phyloP scores from a whole-genome alignment of 352 stramenopile species.

The Salisapilia sapeloensis region DNA sequence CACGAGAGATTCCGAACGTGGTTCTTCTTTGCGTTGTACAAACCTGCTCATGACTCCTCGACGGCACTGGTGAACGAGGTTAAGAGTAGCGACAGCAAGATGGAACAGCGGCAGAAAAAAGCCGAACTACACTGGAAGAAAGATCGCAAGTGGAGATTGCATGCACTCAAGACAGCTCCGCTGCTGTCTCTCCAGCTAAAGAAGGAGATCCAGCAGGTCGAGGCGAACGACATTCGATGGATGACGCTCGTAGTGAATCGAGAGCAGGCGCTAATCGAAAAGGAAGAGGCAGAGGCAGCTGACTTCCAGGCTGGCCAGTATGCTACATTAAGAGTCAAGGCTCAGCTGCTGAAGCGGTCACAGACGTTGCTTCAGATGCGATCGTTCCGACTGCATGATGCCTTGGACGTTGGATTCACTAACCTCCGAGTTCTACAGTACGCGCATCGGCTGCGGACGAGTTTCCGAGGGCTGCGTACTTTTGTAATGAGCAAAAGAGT shows the following conservation, averaged over 20 bases:
- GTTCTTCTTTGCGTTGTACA: slow-evolving; percentile 17
- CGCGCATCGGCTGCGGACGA: slow-evolving; percentile 18
- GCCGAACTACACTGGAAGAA: slow-evolving; percentile 20
- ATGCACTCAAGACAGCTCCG: slow-evolving; percentile 20
- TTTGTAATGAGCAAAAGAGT: slow-evolving; percentile 30
- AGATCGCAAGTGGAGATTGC: slow-evolving; percentile 27
- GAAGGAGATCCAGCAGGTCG: slow-evolving; percentile 13
- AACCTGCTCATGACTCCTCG: slow-evolving; percentile 1
- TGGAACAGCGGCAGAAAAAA: not conserved
- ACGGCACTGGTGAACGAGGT: not conserved
- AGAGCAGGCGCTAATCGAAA: slow-evolving; percentile 16
- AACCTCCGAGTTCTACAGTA: slow-evolving; percentile 25
- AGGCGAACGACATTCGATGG: slow-evolving; percentile 12
- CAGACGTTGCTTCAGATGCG: slow-evolving; percentile 29
- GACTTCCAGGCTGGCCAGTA: slow-evolving; percentile 28
- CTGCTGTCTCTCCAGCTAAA: slow-evolving; percentile 11
- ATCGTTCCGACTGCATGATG: slow-evolving; percentile 32
- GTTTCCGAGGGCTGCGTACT: slow-evolving; percentile 31
- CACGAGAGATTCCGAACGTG: slow-evolving; percentile 20
- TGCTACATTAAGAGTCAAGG: slow-evolving; percentile 26
- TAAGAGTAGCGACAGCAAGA: slow-evolving; percentile 1
- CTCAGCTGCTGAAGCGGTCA: slow-evolving; percentile 19
- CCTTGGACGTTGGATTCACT: slow-evolving; percentile 40
- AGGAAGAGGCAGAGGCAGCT: slow-evolving; percentile 15
- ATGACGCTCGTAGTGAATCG: slow-evolving; percentile 13